These are phyloP conservation scores for Moricandia moricandioides DNA, from an alignment of 345 rosid species.

Conservation along the genomic window DNA sequence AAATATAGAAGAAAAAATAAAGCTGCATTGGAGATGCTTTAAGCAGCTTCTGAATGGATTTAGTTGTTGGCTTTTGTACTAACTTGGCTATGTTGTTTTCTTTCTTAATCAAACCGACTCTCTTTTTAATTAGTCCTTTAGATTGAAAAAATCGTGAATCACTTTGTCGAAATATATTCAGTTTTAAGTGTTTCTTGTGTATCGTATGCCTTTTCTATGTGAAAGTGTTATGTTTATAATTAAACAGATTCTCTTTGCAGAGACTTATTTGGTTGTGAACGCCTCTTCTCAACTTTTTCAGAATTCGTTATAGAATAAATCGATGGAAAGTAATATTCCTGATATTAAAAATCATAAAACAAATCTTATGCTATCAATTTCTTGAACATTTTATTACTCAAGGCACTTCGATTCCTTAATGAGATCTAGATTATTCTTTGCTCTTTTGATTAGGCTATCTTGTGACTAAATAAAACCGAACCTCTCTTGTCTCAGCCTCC, in stretches of 20 bases:
- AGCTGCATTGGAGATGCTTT: too few relatives aligned
- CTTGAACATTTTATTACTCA: conserved; percentile 15
- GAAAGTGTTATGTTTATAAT: neutral
- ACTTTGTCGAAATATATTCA: neutral
- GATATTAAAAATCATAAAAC: neutral
- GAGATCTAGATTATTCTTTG: neutral
- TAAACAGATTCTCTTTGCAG: neutral
- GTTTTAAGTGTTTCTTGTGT: neutral
- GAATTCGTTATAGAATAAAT: neutral
- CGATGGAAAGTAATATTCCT: conserved; percentile 1
- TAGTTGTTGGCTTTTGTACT: conserved; percentile 10
- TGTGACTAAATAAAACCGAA: neutral
- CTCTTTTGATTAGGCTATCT: too few relatives aligned
- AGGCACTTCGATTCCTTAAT: conserved; percentile 33
- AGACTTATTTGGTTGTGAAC: conserved; percentile 26
- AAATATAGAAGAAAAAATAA: too few relatives aligned
- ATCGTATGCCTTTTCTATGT: neutral
- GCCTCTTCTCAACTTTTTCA: conserved; percentile 21
- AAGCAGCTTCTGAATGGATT: neutral
- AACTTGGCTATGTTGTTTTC: neutral
- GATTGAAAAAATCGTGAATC: neutral
- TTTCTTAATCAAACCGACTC: conserved; percentile 10
- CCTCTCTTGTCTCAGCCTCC: neutral
- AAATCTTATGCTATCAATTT: conserved; percentile 2
- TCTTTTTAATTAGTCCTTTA: neutral